Evolutionary conservation across 1,139 yeast species (phyloP).

Genomic region (Nakaseomyces uthaithaninus): DNA sequence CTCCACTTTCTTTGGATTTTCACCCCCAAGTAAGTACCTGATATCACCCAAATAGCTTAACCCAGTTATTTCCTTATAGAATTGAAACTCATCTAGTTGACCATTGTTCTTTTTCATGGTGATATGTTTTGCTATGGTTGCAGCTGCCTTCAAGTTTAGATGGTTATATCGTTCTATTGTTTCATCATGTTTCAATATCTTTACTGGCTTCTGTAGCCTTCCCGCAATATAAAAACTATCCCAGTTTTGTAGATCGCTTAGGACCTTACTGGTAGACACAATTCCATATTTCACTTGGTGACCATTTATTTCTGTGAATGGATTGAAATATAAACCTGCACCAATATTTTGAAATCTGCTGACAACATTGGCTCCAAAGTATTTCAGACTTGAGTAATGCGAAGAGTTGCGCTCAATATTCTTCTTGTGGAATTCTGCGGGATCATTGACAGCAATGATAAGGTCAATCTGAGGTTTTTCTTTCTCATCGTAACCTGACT

Average conservation of each 20-base stretch:
- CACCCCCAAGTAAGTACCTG: conserved; percentile 80
- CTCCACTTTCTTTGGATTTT: conserved; percentile 78
- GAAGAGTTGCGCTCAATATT: conserved; percentile 58
- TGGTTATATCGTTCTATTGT: conserved; percentile 60
- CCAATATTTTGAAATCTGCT: conserved; percentile 63
- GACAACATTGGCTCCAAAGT: conserved; percentile 53
- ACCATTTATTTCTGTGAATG: conserved; percentile 63
- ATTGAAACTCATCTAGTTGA: conserved; percentile 50
- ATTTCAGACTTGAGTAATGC: conserved; percentile 68
- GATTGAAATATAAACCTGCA: conserved; percentile 90
- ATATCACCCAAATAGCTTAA: conserved; percentile 88
- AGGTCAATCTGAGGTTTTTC: conserved; percentile 70
- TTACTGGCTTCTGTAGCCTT: conserved; percentile 88
- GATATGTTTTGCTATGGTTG: conserved; percentile 58
- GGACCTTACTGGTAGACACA: conserved; percentile 51
- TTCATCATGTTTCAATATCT: conserved; percentile 57
- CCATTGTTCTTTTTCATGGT: conserved; percentile 36
- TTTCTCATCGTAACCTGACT: conserved; percentile 44
- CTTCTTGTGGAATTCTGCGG: conserved; percentile 63
- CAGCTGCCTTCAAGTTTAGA: conserved; percentile 68
- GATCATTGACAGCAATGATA: conserved; percentile 73
- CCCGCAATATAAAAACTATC: conserved; percentile 82
- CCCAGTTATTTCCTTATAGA: conserved; percentile 70
- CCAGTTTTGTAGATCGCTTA: conserved; percentile 75
- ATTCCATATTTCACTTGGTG: conserved; percentile 79